Evolutionary conservation across 116 monocot species (phyloP).

Genomic region (Trichopus zeylanicus): DNA sequence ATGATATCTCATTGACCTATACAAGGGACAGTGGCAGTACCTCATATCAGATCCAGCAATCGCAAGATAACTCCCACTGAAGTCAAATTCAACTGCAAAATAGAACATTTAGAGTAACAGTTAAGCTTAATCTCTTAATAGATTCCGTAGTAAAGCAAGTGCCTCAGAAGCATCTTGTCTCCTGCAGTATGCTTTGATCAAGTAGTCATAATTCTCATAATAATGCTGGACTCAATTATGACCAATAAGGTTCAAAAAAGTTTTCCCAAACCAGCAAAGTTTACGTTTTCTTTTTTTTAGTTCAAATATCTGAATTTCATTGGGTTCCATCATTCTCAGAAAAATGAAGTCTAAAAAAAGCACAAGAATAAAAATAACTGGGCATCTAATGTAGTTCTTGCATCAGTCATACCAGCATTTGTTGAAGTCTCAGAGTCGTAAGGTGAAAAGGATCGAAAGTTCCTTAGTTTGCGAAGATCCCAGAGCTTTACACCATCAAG

Average conservation of each 20-base stretch:
- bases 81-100: conserved; percentile 87
- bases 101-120: too few relatives aligned
- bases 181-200: too few relatives aligned
- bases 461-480: conserved; percentile 93
- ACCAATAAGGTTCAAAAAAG: too few relatives aligned
- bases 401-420: conserved; percentile 50
- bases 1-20: neutral
- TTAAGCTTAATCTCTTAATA: too few relatives aligned
- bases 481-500: conserved; percentile 94
- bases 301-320: too few relatives aligned
- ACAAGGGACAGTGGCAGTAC: conserved; percentile 18
- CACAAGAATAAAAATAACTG: neutral
- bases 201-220: too few relatives aligned
- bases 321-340: neutral
- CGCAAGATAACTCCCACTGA: conserved; percentile 86
- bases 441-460: conserved; percentile 80
- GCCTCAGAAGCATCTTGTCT: too few relatives aligned
- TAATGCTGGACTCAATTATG: too few relatives aligned
- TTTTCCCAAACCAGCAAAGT: too few relatives aligned
- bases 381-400: neutral
- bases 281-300: too few relatives aligned
- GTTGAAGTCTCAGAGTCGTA: conserved; percentile 81
- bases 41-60: conserved; percentile 83
- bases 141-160: too few relatives aligned
- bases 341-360: neutral